These are phyloP conservation scores for Venturia aucupariae DNA, from an alignment of 2,329 filamentous ascomycete genomes.

Conservation along the genomic window DNA sequence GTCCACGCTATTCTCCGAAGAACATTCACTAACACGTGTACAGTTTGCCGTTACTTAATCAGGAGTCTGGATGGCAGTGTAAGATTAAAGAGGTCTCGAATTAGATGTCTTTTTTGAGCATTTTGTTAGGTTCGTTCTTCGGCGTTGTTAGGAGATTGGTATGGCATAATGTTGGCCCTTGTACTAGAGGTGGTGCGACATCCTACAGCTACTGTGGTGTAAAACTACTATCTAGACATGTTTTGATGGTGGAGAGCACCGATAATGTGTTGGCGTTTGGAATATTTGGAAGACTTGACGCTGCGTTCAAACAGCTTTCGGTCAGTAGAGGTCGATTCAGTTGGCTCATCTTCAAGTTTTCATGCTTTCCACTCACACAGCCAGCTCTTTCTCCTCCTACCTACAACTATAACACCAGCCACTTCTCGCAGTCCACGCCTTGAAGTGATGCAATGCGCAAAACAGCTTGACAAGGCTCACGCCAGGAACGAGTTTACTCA, in stretches of 20 bases:
- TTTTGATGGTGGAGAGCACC: background rate
- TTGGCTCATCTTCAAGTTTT: too few relatives aligned
- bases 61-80: slow-evolving; percentile 83
- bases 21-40: slow-evolving; percentile 28
- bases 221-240: background rate
- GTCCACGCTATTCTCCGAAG: slow-evolving; percentile 6
- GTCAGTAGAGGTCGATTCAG: too few relatives aligned
- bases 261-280: background rate
- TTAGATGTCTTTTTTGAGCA: background rate
- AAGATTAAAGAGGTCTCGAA: slow-evolving; percentile 43
- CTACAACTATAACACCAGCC: too few relatives aligned
- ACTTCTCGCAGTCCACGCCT: too few relatives aligned
- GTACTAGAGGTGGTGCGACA: background rate
- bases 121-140: background rate
- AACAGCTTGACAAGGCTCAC: too few relatives aligned
- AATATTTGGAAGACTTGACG: background rate
- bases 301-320: too few relatives aligned
- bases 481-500: too few relatives aligned
- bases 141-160: background rate
- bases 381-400: too few relatives aligned
- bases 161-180: background rate
- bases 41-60: slow-evolving; percentile 73
- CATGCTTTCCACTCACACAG: too few relatives aligned
- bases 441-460: too few relatives aligned
- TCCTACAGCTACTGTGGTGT: background rate